Evolutionary conservation across 1,284 basidiomycete species (phyloP).

Genomic region (Ustilago esculenta): DNA sequence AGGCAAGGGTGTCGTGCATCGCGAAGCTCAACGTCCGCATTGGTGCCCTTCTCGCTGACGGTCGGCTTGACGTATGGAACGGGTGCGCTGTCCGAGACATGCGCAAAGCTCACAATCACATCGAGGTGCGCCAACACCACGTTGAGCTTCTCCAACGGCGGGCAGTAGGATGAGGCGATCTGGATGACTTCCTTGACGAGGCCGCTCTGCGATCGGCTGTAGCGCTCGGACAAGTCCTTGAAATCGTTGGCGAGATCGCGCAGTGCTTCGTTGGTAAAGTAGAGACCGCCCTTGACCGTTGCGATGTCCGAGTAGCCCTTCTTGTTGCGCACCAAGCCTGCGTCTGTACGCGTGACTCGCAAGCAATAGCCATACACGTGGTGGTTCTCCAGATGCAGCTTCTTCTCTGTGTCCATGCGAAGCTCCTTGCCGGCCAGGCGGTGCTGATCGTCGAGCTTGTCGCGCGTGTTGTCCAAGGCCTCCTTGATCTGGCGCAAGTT

Average conservation of each 20-base stretch:
- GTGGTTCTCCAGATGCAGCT: slow-evolving; percentile 94
- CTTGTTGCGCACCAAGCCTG: slow-evolving; percentile 76
- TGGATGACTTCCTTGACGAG: slow-evolving; percentile 92
- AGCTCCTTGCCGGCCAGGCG: slow-evolving; percentile 77
- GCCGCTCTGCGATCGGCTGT: slow-evolving; percentile 79
- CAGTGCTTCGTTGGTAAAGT: slow-evolving; percentile 86
- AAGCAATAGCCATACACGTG: slow-evolving; percentile 91
- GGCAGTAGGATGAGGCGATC: slow-evolving; percentile 83
- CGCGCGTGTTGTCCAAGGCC: slow-evolving; percentile 77
- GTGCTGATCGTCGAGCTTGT: slow-evolving; percentile 87
- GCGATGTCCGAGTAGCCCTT: slow-evolving; percentile 84
- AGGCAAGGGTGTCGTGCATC: slow-evolving; percentile 85
- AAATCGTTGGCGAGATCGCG: slow-evolving; percentile 80
- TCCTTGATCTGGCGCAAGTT: slow-evolving; percentile 77
- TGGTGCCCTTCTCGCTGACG: slow-evolving; percentile 48
- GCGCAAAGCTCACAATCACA: slow-evolving; percentile 87
- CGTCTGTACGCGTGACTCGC: slow-evolving; percentile 81
- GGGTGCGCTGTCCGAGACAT: slow-evolving; percentile 86
- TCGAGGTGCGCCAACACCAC: slow-evolving; percentile 88
- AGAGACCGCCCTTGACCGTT: slow-evolving; percentile 86
- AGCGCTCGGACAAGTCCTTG: slow-evolving; percentile 76
- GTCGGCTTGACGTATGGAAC: slow-evolving; percentile 86
- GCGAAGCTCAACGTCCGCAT: slow-evolving; percentile 41
- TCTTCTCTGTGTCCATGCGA: slow-evolving; percentile 89
- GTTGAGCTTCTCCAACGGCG: slow-evolving; percentile 89